Base-by-base conservation (phyloP, 345 rosid genomes). In the Hirschfeldia incana region DNA sequence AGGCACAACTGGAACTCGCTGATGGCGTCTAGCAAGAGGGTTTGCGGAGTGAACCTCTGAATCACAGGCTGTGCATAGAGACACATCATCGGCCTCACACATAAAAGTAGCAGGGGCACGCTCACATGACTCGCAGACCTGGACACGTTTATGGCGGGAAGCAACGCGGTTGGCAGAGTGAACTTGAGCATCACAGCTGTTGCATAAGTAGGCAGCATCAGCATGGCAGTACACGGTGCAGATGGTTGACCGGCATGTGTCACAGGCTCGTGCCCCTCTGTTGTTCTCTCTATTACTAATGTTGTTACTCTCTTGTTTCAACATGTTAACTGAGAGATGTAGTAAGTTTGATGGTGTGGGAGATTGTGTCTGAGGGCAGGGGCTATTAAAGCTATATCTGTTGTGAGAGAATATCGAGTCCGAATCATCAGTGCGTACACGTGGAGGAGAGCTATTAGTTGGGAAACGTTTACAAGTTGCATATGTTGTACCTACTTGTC, bases 21-120 rank as follows among this genome's bases (percentile, higher is more conserved):
- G 94, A 86, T 94, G 98, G 84, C 98, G 98, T 78, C 92, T 87
- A 4, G 98, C 96, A 2, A 94, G 92, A 2, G 97, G 93, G 83
- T 92, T 94, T 37, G 98, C 98, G 0, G 97, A 90, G 74, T 94
- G 98, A 80, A 94, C 89, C 26, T 86, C 94, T 8, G 91, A 83
- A 68, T 94, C 98, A 37, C 98, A 94, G 67, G 88, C 80, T 5
- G 84, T 44, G 73, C 98, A 94, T 12, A 94, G 90, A 51, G 96
- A 92, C 7, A 95, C 98, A 0, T 94, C 93, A 15, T 94, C 97
- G 2, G 98, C 98, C 82, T 88, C 89, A 80, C 98, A 94, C 8
- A 94, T 44, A 77, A 89, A 91, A 16, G 90, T 89, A 13, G 97
- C 98, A 0, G 98, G 98, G 21, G 91, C 89, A 0, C 87, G 88